Percentiles rank a stretch among this genome's conserved stretches.
Conservation (phyloP, 352 stramenopile species). For the Elongisporangium senticosum region DNA sequence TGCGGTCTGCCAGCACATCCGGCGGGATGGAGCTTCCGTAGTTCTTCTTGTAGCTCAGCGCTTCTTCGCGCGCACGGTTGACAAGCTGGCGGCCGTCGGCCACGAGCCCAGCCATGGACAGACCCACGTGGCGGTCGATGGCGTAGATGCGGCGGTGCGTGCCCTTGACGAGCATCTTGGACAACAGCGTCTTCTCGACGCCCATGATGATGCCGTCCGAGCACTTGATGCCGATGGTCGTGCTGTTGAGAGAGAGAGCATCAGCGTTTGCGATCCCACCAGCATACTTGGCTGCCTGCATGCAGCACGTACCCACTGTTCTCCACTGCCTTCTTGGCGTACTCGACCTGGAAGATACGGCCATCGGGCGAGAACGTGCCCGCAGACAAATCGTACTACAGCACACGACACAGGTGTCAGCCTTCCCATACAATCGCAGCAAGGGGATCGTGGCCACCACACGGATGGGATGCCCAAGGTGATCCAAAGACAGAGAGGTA, state of each 20-base stretch:
- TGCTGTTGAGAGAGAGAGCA: conserved; percentile 42
- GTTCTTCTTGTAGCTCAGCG: conserved; percentile 94
- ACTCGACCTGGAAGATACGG: conserved; percentile 99
- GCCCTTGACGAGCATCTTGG: conserved; percentile 89
- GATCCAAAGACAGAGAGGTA: not conserved
- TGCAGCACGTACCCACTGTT: conserved; percentile 80
- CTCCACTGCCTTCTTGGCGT: conserved; percentile 97
- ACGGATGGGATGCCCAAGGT: not conserved
- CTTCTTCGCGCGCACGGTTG: conserved; percentile 93
- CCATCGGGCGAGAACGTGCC: conserved; percentile 97
- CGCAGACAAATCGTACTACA: conserved; percentile 81
- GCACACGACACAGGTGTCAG: not conserved
- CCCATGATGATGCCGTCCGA: conserved; percentile 96
- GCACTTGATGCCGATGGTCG: conserved; percentile 97
- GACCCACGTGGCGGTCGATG: conserved; percentile 90
- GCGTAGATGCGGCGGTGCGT: conserved; percentile 84
- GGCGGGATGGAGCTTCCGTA: conserved; percentile 93
- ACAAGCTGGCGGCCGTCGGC: conserved; percentile 96
- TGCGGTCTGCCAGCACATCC: conserved; percentile 90
- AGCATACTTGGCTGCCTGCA: not conserved
- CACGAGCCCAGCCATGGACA: conserved; percentile 94
- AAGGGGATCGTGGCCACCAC: not conserved
- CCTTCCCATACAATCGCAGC: not conserved
- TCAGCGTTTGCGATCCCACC: not conserved
- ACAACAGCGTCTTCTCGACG: conserved; percentile 94